Conservation (phyloP, 2,329 filamentous ascomycete genomes). For the Aspergillus flavus region DNA sequence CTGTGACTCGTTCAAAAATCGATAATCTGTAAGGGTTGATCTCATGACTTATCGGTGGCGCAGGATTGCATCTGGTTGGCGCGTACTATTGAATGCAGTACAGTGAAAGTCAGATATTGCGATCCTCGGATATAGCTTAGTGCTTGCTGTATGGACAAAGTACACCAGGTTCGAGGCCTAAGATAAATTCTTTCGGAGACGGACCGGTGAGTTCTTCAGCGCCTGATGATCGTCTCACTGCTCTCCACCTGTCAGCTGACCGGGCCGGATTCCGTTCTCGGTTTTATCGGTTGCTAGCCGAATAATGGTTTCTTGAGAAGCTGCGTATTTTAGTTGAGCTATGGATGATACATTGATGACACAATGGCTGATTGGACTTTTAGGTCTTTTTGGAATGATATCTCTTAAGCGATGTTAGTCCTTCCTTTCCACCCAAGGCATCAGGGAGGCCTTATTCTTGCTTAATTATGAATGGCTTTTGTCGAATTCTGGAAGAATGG, state of each 20-base stretch:
- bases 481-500: background rate
- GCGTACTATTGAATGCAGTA: background rate
- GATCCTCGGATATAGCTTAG: background rate
- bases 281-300: background rate
- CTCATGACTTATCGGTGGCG: constrained; percentile 5
- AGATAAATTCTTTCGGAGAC: background rate
- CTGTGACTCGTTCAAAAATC: background rate
- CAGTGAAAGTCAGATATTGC: background rate
- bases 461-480: background rate
- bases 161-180: background rate
- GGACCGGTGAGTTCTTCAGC: background rate
- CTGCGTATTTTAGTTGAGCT: background rate
- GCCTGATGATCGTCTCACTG: background rate
- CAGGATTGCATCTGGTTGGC: background rate
- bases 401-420: background rate
- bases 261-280: background rate
- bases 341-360: background rate
- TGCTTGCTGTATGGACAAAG: background rate
- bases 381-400: background rate
- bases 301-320: background rate
- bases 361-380: background rate
- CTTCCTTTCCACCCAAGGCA: background rate
- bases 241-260: background rate
- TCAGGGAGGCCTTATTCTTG: background rate
- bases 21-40: background rate